A percentile compares a stretch with the other conserved stretches of the same genome.
Conservation (phyloP, 2,329 filamentous ascomycete species). For the Hypoxylon sp. region DNA sequence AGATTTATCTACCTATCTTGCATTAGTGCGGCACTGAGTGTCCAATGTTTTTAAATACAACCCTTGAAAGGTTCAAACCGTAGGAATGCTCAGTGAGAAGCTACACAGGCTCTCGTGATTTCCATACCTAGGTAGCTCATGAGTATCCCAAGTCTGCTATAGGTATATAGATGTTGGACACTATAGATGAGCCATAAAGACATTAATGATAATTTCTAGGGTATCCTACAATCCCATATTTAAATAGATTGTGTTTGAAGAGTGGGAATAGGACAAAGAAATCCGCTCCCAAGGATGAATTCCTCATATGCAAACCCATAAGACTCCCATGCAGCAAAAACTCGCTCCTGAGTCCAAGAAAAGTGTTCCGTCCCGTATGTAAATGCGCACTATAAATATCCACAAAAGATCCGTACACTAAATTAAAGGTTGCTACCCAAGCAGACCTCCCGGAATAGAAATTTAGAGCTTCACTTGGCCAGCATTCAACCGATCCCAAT, state of each 20-base stretch:
- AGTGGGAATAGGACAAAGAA: conserved; percentile 10
- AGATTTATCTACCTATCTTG: not conserved
- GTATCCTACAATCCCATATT: not conserved
- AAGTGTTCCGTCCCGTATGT: not conserved
- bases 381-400: conserved; percentile 7
- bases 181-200: too few relatives aligned
- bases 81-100: too few relatives aligned
- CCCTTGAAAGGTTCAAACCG: too few relatives aligned
- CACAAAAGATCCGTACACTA: conserved; percentile 4
- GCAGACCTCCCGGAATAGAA: conserved; percentile 3
- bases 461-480: conserved; percentile 79
- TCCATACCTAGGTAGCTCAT: too few relatives aligned
- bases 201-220: not conserved
- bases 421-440: conserved; percentile 1
- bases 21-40: not conserved
- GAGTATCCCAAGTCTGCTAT: too few relatives aligned
- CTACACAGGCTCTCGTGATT: too few relatives aligned
- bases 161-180: too few relatives aligned
- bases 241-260: not conserved
- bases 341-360: not conserved
- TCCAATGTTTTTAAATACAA: not conserved
- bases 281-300: not conserved
- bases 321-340: not conserved
- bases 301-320: conserved; percentile 4
- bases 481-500: conserved; percentile 78